A percentile compares a stretch with the other conserved stretches of the same genome.
Conservation (phyloP, 2,329 filamentous ascomycete genomes). For the Fusarium tricinctum region DNA sequence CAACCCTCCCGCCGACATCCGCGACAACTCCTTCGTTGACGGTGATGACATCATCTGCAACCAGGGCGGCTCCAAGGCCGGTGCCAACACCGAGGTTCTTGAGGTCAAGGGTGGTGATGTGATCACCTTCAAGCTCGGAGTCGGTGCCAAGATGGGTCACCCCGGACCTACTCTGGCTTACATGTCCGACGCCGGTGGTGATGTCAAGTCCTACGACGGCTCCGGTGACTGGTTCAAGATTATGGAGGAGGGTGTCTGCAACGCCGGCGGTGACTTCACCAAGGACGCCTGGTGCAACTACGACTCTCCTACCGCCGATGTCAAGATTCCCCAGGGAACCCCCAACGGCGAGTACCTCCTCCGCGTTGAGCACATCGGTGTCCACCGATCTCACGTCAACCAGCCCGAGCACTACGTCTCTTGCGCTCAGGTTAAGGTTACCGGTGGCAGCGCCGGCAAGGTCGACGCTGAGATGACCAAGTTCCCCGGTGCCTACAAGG, state of each 20-base stretch:
- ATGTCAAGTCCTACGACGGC: slow-evolving; percentile 32
- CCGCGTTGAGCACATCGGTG: slow-evolving; percentile 29
- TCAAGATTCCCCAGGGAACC: slow-evolving; percentile 26
- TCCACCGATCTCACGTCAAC: slow-evolving; percentile 30
- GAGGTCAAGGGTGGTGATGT: slow-evolving; percentile 33
- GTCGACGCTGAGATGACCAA: slow-evolving; percentile 30
- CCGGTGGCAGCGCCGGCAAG: slow-evolving; percentile 19
- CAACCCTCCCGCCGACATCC: slow-evolving; percentile 27
- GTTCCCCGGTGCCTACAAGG: slow-evolving; percentile 34
- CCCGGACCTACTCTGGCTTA: slow-evolving; percentile 33
- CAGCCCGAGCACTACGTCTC: slow-evolving; percentile 34
- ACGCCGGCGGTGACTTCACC: slow-evolving; percentile 27
- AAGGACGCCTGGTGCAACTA: slow-evolving; percentile 37
- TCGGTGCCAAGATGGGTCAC: slow-evolving; percentile 23
- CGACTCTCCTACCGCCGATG: slow-evolving; percentile 15
- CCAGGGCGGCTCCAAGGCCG: slow-evolving; percentile 14
- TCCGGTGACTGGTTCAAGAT: slow-evolving; percentile 29
- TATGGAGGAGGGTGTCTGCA: slow-evolving; percentile 34
- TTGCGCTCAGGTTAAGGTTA: slow-evolving; percentile 28
- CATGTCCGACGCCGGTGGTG: slow-evolving; percentile 16
- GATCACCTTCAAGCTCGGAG: slow-evolving; percentile 30
- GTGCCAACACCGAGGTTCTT: slow-evolving; percentile 9
- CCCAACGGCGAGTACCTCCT: slow-evolving; percentile 32
- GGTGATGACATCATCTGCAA: slow-evolving; percentile 31
- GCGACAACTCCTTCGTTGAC: slow-evolving; percentile 32